These are phyloP conservation scores for Avena insularis DNA, from an alignment of 176 grass and related monocot genomes.

Conservation along the genomic window DNA sequence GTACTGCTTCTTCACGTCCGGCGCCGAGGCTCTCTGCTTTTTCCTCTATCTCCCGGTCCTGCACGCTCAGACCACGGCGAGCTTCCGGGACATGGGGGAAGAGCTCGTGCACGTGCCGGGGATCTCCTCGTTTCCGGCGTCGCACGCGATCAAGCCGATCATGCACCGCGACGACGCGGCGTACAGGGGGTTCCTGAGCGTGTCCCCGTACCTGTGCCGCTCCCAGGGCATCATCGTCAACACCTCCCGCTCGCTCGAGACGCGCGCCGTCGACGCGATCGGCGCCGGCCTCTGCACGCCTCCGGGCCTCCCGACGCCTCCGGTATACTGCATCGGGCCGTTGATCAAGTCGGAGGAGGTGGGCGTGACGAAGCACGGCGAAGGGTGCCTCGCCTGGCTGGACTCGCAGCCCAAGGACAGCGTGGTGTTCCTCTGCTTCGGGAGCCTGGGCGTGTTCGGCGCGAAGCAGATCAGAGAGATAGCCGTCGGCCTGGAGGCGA, in stretches of 20 bases:
- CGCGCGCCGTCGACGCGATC: slow-evolving; percentile 26
- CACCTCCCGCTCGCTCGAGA: slow-evolving; percentile 44
- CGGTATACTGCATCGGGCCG: slow-evolving; percentile 26
- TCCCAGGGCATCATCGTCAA: slow-evolving; percentile 32
- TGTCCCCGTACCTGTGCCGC: too few relatives aligned
- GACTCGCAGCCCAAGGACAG: not conserved
- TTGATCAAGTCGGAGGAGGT: slow-evolving; percentile 8
- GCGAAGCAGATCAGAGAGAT: not conserved
- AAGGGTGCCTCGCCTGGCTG: slow-evolving; percentile 18
- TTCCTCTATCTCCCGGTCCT: slow-evolving; percentile 37
- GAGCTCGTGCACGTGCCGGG: not conserved
- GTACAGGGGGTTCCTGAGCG: too few relatives aligned
- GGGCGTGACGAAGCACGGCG: not conserved
- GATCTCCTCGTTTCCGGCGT: slow-evolving; percentile 30
- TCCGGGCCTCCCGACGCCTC: slow-evolving; percentile 14
- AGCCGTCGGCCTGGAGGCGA: slow-evolving; percentile 7
- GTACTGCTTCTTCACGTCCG: slow-evolving; percentile 44
- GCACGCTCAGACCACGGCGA: not conserved
- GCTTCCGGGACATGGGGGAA: slow-evolving; percentile 10
- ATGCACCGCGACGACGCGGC: too few relatives aligned
- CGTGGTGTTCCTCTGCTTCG: slow-evolving; percentile 29
- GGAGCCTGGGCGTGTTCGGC: slow-evolving; percentile 3
- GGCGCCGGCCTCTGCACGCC: slow-evolving; percentile 14
- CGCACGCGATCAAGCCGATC: slow-evolving; percentile 7
- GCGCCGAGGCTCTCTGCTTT: slow-evolving; percentile 35